Evolutionary conservation across 768 basidiomycete species (phyloP).

Genomic region (Psilocybe azurescens): DNA sequence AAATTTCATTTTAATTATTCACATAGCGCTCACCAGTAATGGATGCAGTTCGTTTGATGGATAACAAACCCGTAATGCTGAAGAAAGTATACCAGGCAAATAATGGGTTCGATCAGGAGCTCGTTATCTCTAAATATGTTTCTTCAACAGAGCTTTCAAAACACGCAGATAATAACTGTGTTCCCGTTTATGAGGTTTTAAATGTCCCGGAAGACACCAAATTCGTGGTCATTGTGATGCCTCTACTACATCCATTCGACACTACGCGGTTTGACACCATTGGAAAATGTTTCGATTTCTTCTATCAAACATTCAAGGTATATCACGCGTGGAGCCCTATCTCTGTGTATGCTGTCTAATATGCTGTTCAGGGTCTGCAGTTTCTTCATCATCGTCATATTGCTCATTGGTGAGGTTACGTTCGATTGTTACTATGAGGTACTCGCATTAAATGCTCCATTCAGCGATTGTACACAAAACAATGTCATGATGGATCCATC

Average conservation of each 20-base stretch:
- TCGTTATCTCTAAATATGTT: conserved; percentile 31
- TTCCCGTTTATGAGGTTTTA: conserved; percentile 31
- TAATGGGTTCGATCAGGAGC: conserved; percentile 22
- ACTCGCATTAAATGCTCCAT: conserved; percentile 4
- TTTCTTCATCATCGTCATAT: conserved; percentile 41
- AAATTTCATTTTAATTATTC: conserved; percentile 10
- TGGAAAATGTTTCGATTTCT: conserved; percentile 38
- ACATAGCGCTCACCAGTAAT: neutral
- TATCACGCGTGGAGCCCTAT: conserved; percentile 10
- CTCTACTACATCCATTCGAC: conserved; percentile 27
- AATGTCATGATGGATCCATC: conserved; percentile 44
- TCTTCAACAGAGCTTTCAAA: conserved; percentile 7
- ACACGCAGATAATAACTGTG: conserved; percentile 38
- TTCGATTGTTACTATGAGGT: too few species aligned
- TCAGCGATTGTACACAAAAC: conserved; percentile 16
- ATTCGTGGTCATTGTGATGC: conserved; percentile 32
- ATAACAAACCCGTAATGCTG: conserved; percentile 33
- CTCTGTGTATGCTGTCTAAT: neutral
- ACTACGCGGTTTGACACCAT: conserved; percentile 37
- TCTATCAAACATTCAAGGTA: conserved; percentile 39
- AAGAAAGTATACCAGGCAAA: conserved; percentile 25
- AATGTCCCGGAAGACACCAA: conserved; percentile 26
- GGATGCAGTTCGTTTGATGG: conserved; percentile 34
- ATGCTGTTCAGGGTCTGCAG: conserved; percentile 30
- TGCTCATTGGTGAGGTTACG: conserved; percentile 36